These are phyloP conservation scores for Blastobotrys americana DNA, from an alignment of 805 yeast species.

Conservation along the genomic window DNA sequence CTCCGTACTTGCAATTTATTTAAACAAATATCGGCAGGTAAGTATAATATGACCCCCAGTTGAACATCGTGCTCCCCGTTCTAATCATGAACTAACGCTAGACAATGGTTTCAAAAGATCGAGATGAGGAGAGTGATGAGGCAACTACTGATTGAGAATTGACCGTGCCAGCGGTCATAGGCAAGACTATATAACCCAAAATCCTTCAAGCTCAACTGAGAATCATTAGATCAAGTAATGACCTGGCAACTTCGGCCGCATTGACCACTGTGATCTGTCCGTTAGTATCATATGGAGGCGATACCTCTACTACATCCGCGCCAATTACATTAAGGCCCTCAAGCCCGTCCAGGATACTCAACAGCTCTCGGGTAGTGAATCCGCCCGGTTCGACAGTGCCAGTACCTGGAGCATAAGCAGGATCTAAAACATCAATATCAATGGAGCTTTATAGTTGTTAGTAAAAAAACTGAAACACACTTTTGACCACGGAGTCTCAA, in stretches of 20 bases:
- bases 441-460: constrained; percentile 4
- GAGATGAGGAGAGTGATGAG: background rate
- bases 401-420: constrained; percentile 46
- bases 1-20: constrained; percentile 58
- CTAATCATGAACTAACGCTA: background rate
- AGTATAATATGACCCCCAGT: too few species aligned
- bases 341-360: constrained; percentile 50
- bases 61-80: too few species aligned
- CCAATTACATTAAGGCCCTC: constrained; percentile 59
- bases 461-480: too few species aligned
- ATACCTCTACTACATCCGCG: constrained; percentile 68
- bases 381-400: constrained; percentile 52
- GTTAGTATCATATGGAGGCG: constrained; percentile 54
- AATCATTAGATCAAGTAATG: background rate
- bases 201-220: background rate
- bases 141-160: too few species aligned
- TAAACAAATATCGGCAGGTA: constrained; percentile 55
- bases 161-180: background rate
- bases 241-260: constrained; percentile 44
- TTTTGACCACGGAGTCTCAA: background rate
- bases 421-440: constrained; percentile 51
- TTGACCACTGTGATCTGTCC: constrained; percentile 49
- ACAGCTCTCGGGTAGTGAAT: constrained; percentile 45
- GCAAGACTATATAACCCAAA: too few species aligned
- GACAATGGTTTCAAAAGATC: background rate